Evolutionary conservation across 345 rosid genomes (phyloP), one percentile per base, ranked within the genome.

Genomic region (Lepidium aucheri): DNA sequence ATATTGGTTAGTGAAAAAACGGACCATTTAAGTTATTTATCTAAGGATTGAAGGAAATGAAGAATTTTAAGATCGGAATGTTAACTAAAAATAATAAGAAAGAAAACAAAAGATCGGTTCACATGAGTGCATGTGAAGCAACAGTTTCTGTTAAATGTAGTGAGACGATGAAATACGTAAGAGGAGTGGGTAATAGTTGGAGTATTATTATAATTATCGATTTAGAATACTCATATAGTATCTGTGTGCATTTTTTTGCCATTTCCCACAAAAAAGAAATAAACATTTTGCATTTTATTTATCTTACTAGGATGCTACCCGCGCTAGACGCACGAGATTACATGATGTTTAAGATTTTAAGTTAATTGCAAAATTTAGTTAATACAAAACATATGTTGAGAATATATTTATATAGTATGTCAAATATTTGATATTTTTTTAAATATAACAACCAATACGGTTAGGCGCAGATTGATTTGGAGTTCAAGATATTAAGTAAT

Each of bases 51-150:
- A 45, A 53, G 40, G 22, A 61, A 50, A 34, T 53, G 62, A 53
- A 53, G 9, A 53, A 15, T 33, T 60, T 60, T 35, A 70, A 53
- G 57, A 63, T 63, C n/a, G 35, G 69, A 45, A 70, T 70, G 75
- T 63, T 70, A 22, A 53, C 41, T 35, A 53, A 34, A 55, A 44
- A 44, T 12, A 55, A 38, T 43, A 53, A 70, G 49, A 39, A 56
- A 38, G 12, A 17, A 7, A 11, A 11, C 20, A 17, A 7, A 50
- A n/a, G 8, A 45, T 34, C 39, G 49, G 64, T 3, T 41, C 71
- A 65, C 76, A 65, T 65, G 76, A 72, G 61, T 57, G 49, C 76
- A 72, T 72, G 71, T 72, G 76, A 58, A 65, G 66, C 49, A 58
- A 42, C 35, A 18, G 13, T 41, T 49, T 64, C 12, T 64, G 55